Base-by-base conservation (phyloP, 768 basidiomycete genomes). In the Panellus pusillus region DNA sequence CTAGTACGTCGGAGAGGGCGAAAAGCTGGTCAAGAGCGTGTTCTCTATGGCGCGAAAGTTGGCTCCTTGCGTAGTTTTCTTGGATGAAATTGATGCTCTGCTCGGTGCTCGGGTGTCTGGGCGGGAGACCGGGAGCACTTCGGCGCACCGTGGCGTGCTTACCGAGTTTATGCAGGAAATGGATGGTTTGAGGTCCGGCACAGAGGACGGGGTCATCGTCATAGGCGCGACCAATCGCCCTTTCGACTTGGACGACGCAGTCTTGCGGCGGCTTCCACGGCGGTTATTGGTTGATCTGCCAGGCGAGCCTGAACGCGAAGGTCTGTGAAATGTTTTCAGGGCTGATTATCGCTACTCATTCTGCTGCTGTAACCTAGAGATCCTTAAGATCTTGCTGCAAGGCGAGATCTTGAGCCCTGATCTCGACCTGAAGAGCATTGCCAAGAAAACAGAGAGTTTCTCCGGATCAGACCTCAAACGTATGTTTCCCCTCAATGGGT, bases 101-200 rank as follows among this genome's bases (percentile, higher is more conserved):
- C 93, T 97, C 62, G 90, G 91, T 37, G 91, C 93, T 39, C 86
- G 94, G 18, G 79, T 83, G 63, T 87, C 90, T 14, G 79, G 81
- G 3, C 79, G 87, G 11, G 88, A 90, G 47, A 85, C 84, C 37
- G 90, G 88, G 9, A 85, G 92, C 50, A 84, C 83, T 12, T 79
- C 89, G 63, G 91, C 92, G 6, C 93, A 96, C 63, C 79, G 93
- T 37, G 89, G 91, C 41, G 83, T 95, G 47, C 88, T 91, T 66
- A 93, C 91, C 12, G 89, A 93, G 68, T 93, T 93, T 68, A 93
- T 93, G 91, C 89, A 91, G 14, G 93, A 96, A 67, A 96, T 98
- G 93, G 94, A 98, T 63, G 94, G 94, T 3, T 72, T 98, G 53
- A 89, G 84, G 66, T 81, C 89, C 9, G 86, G 84, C 27, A 80